Evolutionary conservation across 106 monocot species (phyloP), one percentile per base, ranked within the genome.

Genomic region (Dendrobium nobile): DNA sequence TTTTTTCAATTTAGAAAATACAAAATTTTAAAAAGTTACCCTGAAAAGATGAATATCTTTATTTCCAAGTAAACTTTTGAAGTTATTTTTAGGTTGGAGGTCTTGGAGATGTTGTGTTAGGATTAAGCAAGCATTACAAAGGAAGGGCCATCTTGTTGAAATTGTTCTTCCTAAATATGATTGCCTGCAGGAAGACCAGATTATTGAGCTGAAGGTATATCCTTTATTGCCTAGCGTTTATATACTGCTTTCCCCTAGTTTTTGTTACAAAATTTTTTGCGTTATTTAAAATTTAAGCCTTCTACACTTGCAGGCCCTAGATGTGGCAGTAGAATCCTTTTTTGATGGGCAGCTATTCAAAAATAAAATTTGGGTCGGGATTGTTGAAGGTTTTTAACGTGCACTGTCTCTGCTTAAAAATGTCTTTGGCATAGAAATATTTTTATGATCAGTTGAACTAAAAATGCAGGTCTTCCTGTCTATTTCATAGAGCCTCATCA

Each of bases 101-200:
- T 77, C 82, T 96, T 80, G 96, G 92, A 37, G 96, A 96, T 88
- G 96, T 94, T 86, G 90, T 96, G 40, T 86, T 88, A 81, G 96
- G 96, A 84, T 87, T 96, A 59, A 43, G 92, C 81, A 96, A 89
- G 90, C 96, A 64, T 82, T 96, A 0, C 93, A 96, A 81, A 90
- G 77, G 51, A 96, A 84, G 82, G 96, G 96, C 24, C 92, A 96
- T 77, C 85, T 96, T 65, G 91, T 96, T 54, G 96, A 96, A 84
- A 87, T 96, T 84, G 82, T 96, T 83, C 79, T 96, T 67, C 96
- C 96, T 9, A 96, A 94, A 86, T 96, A 96, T 89, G 96, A 96
- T 79, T 96, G 96, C 84, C 86, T 96, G 88, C 82, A 87, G 20
- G 26, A 67, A 75, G 92, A 89, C 41, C 79, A 48, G 56, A 78